Evolutionary conservation across 2,329 filamentous ascomycete genomes (phyloP), one percentile per base, ranked within the genome.

Genomic region (Ophiocordyceps unilateralis): DNA sequence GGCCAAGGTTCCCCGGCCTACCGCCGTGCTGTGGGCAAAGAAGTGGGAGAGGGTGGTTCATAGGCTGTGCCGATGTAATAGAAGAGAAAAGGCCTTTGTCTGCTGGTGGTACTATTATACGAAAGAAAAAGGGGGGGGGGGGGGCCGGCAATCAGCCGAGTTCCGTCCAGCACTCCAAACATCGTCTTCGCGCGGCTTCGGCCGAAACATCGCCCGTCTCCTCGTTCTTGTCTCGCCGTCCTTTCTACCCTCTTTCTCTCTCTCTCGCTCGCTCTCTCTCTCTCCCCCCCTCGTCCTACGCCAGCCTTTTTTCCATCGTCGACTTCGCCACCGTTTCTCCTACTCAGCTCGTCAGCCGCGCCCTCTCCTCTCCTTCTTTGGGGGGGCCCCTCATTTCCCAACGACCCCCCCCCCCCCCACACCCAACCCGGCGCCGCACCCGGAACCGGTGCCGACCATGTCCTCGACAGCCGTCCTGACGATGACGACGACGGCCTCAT

Each of bases 401-500:
- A 11, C n/a, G 6, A 14, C 2, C 5, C 28, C 28, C 12, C 11
- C 24, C 28, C 28, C 9, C 28, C 28, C 12, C 28, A 11, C 12
- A 5, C 32, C 17, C 19, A 5, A 17, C 6, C 17, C n/a, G 17
- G 32, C 24, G 24, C 24, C 24, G 24, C 9, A 12, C 24, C 24
- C 24, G 24, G 24, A n/a, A 40, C 11, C 23, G 10, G 5, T 12
- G 30, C 30, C 51, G 46, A 57, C 57, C 47, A 56, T 58, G 54
- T 45, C 34, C 28, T 36, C 44, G 34, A 44, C 45, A 8, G 43
- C 45, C 23, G 54, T 60, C 50, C 48, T 60, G 47, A 60, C 61
- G 44, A 58, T 59, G 58, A 53, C 58, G 44, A 47, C 32, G 58
- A 53, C 58, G 44, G 47, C 41, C 9, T 59, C 61, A 43, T 58